Conservation (phyloP, 768 basidiomycete species). For the Dioszegia crocea region DNA sequence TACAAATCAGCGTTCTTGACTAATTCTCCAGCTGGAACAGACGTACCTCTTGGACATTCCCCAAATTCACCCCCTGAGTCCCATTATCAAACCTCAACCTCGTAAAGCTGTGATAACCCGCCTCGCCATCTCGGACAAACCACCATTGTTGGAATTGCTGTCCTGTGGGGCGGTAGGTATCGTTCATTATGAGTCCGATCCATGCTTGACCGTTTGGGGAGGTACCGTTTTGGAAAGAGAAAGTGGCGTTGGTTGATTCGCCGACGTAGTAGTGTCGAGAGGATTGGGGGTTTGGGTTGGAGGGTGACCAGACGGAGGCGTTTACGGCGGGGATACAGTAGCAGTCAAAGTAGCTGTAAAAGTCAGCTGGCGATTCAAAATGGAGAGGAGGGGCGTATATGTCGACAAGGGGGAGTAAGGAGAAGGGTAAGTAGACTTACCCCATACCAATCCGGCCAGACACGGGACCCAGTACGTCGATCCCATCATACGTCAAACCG, state of each 20-base stretch:
- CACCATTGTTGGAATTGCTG: slow-evolving; percentile 24
- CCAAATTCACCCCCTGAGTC: slow-evolving; percentile 1
- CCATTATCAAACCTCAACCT: slow-evolving; percentile 20
- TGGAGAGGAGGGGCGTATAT: too few relatives aligned
- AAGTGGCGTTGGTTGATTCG: not conserved
- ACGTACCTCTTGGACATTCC: slow-evolving; percentile 18
- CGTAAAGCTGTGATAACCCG: slow-evolving; percentile 21
- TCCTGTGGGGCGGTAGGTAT: slow-evolving; percentile 9
- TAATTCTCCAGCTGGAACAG: not conserved
- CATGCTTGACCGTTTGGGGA: slow-evolving; percentile 2
- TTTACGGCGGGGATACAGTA: slow-evolving; percentile 5
- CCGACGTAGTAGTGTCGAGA: slow-evolving; percentile 6
- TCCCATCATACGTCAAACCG: not conserved
- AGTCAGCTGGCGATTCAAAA: not conserved
- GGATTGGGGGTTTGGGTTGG: slow-evolving; percentile 5
- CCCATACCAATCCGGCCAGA: slow-evolving; percentile 2
- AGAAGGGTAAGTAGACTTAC: not conserved
- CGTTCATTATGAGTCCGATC: slow-evolving; percentile 16
- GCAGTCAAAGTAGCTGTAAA: not conserved
- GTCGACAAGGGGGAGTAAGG: not conserved
- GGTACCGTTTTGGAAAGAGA: not conserved
- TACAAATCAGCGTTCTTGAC: not conserved
- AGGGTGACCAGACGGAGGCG: not conserved
- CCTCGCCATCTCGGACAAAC: slow-evolving; percentile 34
- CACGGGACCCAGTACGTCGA: not conserved